A percentile compares a stretch with the other conserved stretches of the same genome.
These are phyloP conservation scores for Cinchona pubescens DNA, from an alignment of 257 asterid species.

Conservation along the genomic window DNA sequence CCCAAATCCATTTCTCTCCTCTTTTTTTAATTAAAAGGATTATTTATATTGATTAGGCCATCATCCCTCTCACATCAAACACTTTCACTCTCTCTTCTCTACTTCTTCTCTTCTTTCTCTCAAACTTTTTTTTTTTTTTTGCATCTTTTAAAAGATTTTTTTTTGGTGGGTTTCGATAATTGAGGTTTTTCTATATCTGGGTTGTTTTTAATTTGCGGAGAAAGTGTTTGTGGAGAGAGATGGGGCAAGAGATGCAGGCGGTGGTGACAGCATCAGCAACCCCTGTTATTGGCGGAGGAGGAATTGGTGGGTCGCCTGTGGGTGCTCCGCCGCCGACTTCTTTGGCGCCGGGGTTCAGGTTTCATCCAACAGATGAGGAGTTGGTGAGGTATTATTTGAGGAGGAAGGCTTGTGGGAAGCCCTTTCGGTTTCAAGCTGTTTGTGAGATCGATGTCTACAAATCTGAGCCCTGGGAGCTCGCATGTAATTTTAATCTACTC, in stretches of 20 bases:
- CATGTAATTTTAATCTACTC: slow-evolving; percentile 37
- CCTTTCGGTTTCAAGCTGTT: slow-evolving; percentile 83
- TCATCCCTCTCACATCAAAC: no score
- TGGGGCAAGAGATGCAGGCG: slow-evolving; percentile 49
- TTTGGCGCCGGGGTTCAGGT: slow-evolving; percentile 93
- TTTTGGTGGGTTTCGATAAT: background rate
- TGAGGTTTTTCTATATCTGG: slow-evolving; percentile 9
- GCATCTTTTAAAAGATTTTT: slow-evolving; percentile 4
- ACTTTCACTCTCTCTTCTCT: slow-evolving; percentile 24
- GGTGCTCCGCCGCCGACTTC: slow-evolving; percentile 57
- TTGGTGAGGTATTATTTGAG: slow-evolving; percentile 75
- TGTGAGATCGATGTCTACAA: slow-evolving; percentile 90
- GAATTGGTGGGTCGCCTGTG: slow-evolving; percentile 27
- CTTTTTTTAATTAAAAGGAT: background rate
- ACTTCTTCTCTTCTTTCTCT: slow-evolving; percentile 47
- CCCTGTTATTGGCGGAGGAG: slow-evolving; percentile 7
- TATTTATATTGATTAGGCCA: no score
- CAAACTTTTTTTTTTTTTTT: slow-evolving; percentile 22
- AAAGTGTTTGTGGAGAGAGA: slow-evolving; percentile 22
- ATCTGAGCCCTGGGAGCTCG: slow-evolving; percentile 97
- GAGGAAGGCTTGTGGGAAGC: slow-evolving; percentile 81
- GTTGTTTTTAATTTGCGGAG: background rate
- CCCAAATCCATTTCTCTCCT: slow-evolving; percentile 18
- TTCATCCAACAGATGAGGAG: slow-evolving; percentile 97
- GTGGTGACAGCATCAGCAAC: slow-evolving; percentile 22